Percentiles rank a stretch among this genome's conserved stretches.
These are phyloP conservation scores for Hypoxylon sp. DNA, from an alignment of 2,329 filamentous ascomycete species.

Conservation along the genomic window DNA sequence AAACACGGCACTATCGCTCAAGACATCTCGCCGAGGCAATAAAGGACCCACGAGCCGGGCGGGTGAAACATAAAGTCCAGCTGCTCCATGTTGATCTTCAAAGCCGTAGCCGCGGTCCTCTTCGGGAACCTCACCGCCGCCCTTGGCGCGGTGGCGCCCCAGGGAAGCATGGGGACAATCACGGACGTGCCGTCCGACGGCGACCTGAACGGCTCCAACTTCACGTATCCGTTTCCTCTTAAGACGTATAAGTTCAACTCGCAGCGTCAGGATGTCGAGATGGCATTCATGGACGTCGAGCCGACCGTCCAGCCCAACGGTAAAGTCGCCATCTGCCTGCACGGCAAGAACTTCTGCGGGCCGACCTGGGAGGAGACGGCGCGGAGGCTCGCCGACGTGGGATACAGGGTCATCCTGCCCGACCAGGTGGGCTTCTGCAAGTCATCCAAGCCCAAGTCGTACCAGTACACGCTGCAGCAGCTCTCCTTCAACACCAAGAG, in stretches of 20 bases:
- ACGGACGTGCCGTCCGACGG: constrained; percentile 49
- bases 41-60: background rate
- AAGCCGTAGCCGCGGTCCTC: constrained; percentile 20
- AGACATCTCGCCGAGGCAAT: background rate
- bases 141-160: constrained; percentile 22
- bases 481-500: constrained; percentile 58
- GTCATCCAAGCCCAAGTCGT: constrained; percentile 58
- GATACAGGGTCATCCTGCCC: constrained; percentile 61
- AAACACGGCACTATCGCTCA: background rate
- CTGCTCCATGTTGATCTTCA: constrained; percentile 33
- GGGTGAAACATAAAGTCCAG: background rate
- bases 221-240: constrained; percentile 61
- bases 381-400: constrained; percentile 49
- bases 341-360: constrained; percentile 65
- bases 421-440: constrained; percentile 67
- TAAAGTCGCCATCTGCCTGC: constrained; percentile 57
- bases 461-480: constrained; percentile 62
- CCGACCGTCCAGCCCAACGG: constrained; percentile 48
- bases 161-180: constrained; percentile 40
- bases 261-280: constrained; percentile 57
- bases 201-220: constrained; percentile 59
- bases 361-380: constrained; percentile 61
- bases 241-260: constrained; percentile 58
- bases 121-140: constrained; percentile 22
- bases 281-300: constrained; percentile 63